phyloP scores from a whole-genome alignment of 495 filamentous ascomycete species.

The Penicillium verhagenii region DNA sequence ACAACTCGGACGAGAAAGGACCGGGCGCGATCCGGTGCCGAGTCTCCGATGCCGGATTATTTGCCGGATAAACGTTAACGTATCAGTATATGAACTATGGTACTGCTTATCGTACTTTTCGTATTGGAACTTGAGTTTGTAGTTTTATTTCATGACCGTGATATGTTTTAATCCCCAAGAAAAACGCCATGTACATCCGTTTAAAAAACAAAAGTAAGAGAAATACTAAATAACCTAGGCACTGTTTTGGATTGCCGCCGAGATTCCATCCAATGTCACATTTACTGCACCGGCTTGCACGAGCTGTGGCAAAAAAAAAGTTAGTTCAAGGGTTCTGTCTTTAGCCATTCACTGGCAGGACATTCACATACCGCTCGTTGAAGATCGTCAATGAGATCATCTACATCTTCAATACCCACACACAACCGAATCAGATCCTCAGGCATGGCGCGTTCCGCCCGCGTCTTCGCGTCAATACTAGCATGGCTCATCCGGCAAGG shows the following conservation, averaged over 20 bases:
- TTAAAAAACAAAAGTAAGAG: background rate
- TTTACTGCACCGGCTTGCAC: slow-evolving; percentile 92
- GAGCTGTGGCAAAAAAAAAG: slow-evolving; percentile 54
- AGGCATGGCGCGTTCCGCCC: slow-evolving; percentile 84
- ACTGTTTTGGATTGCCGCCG: slow-evolving; percentile 37
- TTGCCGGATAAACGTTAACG: slow-evolving; percentile 25
- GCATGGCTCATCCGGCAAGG: slow-evolving; percentile 99
- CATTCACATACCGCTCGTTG: slow-evolving; percentile 75
- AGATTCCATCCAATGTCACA: slow-evolving; percentile 74
- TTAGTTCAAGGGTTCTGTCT: slow-evolving; percentile 15
- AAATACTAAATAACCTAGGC: slow-evolving; percentile 4
- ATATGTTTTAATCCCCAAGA: background rate
- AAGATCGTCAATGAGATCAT: slow-evolving; percentile 93
- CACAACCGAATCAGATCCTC: slow-evolving; percentile 95
- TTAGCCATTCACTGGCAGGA: background rate
- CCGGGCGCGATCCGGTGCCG: slow-evolving; percentile 23
- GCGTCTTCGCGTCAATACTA: slow-evolving; percentile 93
- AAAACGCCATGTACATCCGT: slow-evolving; percentile 4
- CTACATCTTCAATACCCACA: slow-evolving; percentile 92
- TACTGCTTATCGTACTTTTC: too few species aligned
- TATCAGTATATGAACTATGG: too few species aligned
- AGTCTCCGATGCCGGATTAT: slow-evolving; percentile 38
- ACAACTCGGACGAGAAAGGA: slow-evolving; percentile 29
- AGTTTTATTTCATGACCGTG: background rate
- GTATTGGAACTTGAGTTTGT: too few species aligned